Conservation (phyloP, 108 stramenopile genomes). For the Fragilaria crotonensis region DNA sequence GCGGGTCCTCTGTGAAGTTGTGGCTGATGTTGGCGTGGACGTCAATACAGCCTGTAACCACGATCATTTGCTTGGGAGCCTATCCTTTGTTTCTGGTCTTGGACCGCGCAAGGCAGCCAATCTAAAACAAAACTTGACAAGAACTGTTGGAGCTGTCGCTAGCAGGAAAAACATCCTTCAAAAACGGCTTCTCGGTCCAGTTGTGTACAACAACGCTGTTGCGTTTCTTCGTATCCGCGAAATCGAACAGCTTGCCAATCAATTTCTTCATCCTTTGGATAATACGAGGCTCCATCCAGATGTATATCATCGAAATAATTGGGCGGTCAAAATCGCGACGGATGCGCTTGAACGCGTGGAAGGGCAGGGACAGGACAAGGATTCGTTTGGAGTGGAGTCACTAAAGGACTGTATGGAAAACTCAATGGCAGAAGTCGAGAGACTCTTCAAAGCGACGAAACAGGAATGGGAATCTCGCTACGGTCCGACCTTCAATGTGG, state of each 20-base stretch:
- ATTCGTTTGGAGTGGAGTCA: conserved; percentile 35
- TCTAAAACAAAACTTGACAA: conserved; percentile 66
- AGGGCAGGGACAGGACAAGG: conserved; percentile 24
- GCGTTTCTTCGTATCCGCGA: conserved; percentile 79
- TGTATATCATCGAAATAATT: conserved; percentile 71
- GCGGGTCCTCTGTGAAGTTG: conserved; percentile 71
- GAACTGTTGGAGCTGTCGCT: conserved; percentile 57
- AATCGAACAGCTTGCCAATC: conserved; percentile 44
- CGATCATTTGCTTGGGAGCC: conserved; percentile 65
- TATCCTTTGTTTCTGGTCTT: conserved; percentile 90
- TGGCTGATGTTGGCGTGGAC: conserved; percentile 86
- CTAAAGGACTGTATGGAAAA: conserved; percentile 78
- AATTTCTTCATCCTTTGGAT: conserved; percentile 79
- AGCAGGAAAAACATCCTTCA: conserved; percentile 54
- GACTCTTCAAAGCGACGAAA: conserved; percentile 67
- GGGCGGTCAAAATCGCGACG: conserved; percentile 80
- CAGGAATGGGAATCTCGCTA: conserved; percentile 74
- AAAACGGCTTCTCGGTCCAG: conserved; percentile 62
- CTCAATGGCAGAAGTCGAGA: conserved; percentile 63
- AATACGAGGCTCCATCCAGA: conserved; percentile 87
- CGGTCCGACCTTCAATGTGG: conserved; percentile 63
- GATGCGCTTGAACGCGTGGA: conserved; percentile 76
- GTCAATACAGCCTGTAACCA: conserved; percentile 64
- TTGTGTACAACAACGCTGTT: conserved; percentile 89
- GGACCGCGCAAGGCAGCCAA: conserved; percentile 90